Evolutionary conservation across 2,329 filamentous ascomycete species (phyloP), one percentile per base, ranked within the genome.

Genomic region (Didymella pomorum): DNA sequence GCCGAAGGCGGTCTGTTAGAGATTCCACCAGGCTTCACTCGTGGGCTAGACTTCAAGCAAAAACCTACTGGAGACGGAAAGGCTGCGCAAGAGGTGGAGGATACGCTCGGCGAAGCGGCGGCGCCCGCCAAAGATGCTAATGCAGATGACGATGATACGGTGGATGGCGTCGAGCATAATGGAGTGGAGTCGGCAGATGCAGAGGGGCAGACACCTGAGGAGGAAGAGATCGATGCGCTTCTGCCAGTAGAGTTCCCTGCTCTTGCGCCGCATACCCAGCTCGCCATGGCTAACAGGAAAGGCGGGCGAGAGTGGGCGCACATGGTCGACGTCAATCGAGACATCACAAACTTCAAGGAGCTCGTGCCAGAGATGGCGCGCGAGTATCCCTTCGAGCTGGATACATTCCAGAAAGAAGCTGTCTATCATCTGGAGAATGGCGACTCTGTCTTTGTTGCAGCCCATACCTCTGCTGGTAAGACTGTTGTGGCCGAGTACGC

Each of bases 401-500:
- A 99, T 70, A 97, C 91, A 0, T 99, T 99, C 79, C 95, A 99
- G 73, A 99, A 99, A 73, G 95, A 99, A 79, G 95, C 95, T 6
- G 91, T 99, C 2, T 99, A 98, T 74, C 95, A 98, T 78, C 86
- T 99, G 3, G 95, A 99, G 75, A 93, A 90, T 71, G 94, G 95
- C 18, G 95, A 99, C 73, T 98, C 94, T 0, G 95, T 99, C 25
- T 99, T 99, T 70, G 95, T 99, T 49, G 95, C 95, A 10, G 95
- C 95, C 0, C 95, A 99, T 75, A 99, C 95, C 0, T 99, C 95
- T 31, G 95, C 95, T 21, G 95, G 95, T 56, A 99, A 99, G 81
- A 99, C 95, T 1, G 95, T 98, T 0, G 95, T 99, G 14, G 95
- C 95, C 26, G 95, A 99, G 75, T 99, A 99, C 77, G 95, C 94